These are phyloP conservation scores for Aspergillus heteromorphus DNA, from an alignment of 495 filamentous ascomycete species.

Conservation along the genomic window DNA sequence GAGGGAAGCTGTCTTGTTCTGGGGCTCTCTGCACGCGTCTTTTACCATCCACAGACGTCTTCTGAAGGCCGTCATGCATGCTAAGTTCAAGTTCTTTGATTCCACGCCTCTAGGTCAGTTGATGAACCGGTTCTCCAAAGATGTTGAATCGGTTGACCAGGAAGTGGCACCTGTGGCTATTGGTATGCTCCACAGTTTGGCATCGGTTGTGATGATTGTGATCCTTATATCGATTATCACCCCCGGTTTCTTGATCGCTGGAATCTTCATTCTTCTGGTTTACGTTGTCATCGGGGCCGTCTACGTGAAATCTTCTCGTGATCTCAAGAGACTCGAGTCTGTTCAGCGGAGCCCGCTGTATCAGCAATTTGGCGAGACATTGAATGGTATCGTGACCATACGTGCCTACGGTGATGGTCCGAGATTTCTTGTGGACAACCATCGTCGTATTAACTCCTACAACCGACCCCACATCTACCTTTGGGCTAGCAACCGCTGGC, in stretches of 20 bases:
- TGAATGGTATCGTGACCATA: conserved; percentile 95
- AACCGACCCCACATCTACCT: conserved; percentile 92
- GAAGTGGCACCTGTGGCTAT: conserved; percentile 90
- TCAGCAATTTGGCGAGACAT: conserved; percentile 96
- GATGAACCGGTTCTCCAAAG: conserved; percentile 98
- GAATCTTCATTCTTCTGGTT: conserved; percentile 73
- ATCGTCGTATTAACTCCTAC: conserved; percentile 81
- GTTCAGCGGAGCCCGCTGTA: conserved; percentile 92
- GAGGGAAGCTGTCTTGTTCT: conserved; percentile 84
- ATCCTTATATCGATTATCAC: conserved; percentile 89
- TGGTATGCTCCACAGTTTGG: conserved; percentile 61
- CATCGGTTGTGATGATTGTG: conserved; percentile 80
- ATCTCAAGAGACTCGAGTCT: conserved; percentile 92
- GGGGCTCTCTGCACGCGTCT: conserved; percentile 85
- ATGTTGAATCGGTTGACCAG: conserved; percentile 91
- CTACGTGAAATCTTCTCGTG: conserved; percentile 85
- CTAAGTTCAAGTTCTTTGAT: conserved; percentile 96
- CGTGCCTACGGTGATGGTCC: conserved; percentile 93
- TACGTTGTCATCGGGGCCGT: conserved; percentile 81
- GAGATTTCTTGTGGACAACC: conserved; percentile 91
- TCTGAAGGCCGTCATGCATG: conserved; percentile 73
- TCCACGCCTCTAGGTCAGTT: conserved; percentile 93
- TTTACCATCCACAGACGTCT: conserved; percentile 76
- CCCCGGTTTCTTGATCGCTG: conserved; percentile 85
- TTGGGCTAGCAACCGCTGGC: conserved; percentile 97